These are phyloP conservation scores for Carex sylvatica DNA, from an alignment of 202 grass and related monocot genomes.

Conservation along the genomic window DNA sequence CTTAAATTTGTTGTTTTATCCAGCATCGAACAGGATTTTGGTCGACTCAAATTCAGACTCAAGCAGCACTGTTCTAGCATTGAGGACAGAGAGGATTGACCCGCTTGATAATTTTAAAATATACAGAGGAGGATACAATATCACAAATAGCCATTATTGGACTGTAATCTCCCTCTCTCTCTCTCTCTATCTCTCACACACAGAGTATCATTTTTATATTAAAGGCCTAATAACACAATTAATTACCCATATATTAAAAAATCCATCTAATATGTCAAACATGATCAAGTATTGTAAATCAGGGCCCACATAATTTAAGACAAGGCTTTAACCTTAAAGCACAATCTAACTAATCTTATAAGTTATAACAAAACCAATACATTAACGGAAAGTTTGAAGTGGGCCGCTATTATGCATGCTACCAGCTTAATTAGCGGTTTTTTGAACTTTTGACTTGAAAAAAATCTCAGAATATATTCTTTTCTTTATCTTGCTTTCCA, in stretches of 20 bases:
- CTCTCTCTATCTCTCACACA: slow-evolving; percentile 10
- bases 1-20: neutral
- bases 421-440: neutral
- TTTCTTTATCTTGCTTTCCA: neutral
- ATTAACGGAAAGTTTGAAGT: slow-evolving; percentile 4
- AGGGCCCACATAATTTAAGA: neutral
- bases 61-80: slow-evolving; percentile 30
- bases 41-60: slow-evolving; percentile 25
- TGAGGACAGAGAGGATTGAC: slow-evolving; percentile 60
- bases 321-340: neutral
- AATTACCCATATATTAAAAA: neutral
- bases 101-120: slow-evolving; percentile 57
- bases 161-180: slow-evolving; percentile 60
- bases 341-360: neutral
- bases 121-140: slow-evolving; percentile 83
- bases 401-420: neutral
- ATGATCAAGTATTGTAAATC: neutral
- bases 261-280: neutral
- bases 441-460: neutral
- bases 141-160: slow-evolving; percentile 92
- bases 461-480: neutral
- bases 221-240: neutral
- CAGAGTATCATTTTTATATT: neutral
- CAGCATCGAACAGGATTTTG: slow-evolving; percentile 36
- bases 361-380: neutral